Conservation (phyloP, 257 asterid species). For the Solanum pimpinellifolium region DNA sequence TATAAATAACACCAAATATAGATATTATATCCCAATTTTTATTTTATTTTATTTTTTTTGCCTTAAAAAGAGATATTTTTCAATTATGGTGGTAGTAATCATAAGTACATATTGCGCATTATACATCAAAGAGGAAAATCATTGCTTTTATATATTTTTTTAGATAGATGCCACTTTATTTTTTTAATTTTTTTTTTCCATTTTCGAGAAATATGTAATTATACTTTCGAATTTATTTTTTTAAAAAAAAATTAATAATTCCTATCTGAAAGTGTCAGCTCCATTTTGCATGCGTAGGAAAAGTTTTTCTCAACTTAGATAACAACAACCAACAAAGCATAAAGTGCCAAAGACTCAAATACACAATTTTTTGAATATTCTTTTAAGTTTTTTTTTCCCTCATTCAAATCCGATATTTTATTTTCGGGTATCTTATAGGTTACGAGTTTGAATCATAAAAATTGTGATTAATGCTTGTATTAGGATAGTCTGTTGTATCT, state of each 20-base stretch:
- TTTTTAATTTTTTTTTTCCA: background rate
- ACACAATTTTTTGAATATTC: background rate
- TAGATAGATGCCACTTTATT: background rate
- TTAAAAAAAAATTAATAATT: background rate
- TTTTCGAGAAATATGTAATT: background rate
- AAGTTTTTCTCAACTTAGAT: background rate
- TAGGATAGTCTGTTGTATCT: background rate
- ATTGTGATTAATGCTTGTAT: background rate
- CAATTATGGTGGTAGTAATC: background rate
- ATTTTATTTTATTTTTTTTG: too few species aligned
- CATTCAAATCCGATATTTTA: background rate
- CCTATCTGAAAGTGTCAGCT: conserved; percentile 10
- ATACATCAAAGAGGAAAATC: background rate
- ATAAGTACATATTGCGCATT: background rate
- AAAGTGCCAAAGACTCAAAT: background rate
- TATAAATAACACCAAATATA: background rate
- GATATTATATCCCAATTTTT: background rate
- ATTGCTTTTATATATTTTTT: background rate
- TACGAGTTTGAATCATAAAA: background rate
- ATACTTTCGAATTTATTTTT: background rate
- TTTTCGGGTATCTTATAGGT: background rate
- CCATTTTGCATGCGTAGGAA: conserved; percentile 21
- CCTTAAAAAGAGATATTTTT: background rate
- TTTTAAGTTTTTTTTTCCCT: background rate
- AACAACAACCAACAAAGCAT: background rate